Evolutionary conservation across 2,329 filamentous ascomycete species (phyloP), one percentile per base, ranked within the genome.

Genomic region (Pseudogymnoascus destructans): DNA sequence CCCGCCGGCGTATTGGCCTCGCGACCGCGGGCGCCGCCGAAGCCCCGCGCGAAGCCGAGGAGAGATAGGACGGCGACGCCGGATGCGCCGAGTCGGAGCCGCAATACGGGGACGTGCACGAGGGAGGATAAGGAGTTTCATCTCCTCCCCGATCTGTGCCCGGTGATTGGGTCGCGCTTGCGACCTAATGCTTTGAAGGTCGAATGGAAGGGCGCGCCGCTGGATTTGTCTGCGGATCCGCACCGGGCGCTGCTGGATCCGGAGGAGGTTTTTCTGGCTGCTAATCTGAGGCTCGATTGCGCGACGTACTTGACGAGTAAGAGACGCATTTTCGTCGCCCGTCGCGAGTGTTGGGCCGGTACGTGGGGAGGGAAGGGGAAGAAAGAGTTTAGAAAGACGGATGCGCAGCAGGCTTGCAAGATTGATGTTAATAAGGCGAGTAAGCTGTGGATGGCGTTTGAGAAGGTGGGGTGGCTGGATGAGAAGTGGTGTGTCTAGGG

Each of bases 361-460:
- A 49, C 42, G 4, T 49, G 42, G 42, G 42, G 42, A 8, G 73
- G 82, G 35, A 72, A 75, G 59, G 82, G 81, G 33, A 79, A 80
- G 68, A 93, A 95, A 72, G 87, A 91, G 67, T 96, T 95, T 71
- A 85, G 89, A 70, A 95, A 95, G 79, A 97, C 92, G 1, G 89
- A 95, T 69, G 89, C 90, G 4, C 92, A 97, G 71, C 88, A 95
- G 70, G 89, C 89, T n/a, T 95, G 89, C 79, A 95, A 95, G 75
- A 95, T 96, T 63, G 92, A 97, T 67, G 92, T 97, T 70, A 96
- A 96, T 77, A 97, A 96, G 76, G 89, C 91, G 2, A 95, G 89
- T 64, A 92, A 92, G 71, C 77, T 97, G 52, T 95, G 89, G 87
- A 84, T 84, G 35, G 89, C 89, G 5, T 97, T 89, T 68, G 87